Evolutionary conservation across 805 yeast genomes (phyloP).

Genomic region (Blastobotrys terrestris): DNA sequence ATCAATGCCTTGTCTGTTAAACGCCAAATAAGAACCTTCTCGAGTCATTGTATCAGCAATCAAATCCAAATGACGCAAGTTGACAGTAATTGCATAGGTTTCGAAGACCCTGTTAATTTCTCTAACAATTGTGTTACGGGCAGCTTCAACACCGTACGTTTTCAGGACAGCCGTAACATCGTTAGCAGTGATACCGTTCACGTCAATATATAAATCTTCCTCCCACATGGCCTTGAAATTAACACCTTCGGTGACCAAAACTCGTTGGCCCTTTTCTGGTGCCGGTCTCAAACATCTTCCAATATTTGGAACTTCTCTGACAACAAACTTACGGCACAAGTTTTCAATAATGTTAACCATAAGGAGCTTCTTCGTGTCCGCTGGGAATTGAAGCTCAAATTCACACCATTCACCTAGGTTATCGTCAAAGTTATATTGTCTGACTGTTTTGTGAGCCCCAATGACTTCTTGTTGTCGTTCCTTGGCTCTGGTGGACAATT

Average conservation of each 20-base stretch:
- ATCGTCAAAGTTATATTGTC: conserved; percentile 87
- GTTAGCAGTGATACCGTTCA: conserved; percentile 83
- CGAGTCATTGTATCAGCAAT: conserved; percentile 99
- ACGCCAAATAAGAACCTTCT: conserved; percentile 94
- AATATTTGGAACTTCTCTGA: conserved; percentile 83
- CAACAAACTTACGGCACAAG: conserved; percentile 82
- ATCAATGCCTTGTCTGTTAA: conserved; percentile 98
- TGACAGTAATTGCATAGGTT: conserved; percentile 90
- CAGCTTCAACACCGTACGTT: conserved; percentile 98
- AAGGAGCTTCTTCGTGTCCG: conserved; percentile 83
- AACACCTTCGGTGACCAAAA: conserved; percentile 94
- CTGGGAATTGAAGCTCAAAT: conserved; percentile 74
- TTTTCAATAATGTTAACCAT: conserved; percentile 97
- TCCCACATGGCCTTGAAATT: conserved; percentile 98
- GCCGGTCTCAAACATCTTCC: conserved; percentile 89
- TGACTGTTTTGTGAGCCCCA: conserved; percentile 63
- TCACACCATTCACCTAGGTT: conserved; percentile 86
- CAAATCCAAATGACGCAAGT: conserved; percentile 89
- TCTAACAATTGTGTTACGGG: conserved; percentile 92
- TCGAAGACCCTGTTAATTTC: conserved; percentile 95
- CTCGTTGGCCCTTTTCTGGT: conserved; percentile 58
- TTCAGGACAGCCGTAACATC: conserved; percentile 85
- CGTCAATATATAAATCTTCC: conserved; percentile 86
- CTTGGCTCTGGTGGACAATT: conserved; percentile 55
- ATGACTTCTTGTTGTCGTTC: conserved; percentile 83